Evolutionary conservation across 169 alveolate species (phyloP), one percentile per base, ranked within the genome.

Genomic region (Plasmodium fragile): DNA sequence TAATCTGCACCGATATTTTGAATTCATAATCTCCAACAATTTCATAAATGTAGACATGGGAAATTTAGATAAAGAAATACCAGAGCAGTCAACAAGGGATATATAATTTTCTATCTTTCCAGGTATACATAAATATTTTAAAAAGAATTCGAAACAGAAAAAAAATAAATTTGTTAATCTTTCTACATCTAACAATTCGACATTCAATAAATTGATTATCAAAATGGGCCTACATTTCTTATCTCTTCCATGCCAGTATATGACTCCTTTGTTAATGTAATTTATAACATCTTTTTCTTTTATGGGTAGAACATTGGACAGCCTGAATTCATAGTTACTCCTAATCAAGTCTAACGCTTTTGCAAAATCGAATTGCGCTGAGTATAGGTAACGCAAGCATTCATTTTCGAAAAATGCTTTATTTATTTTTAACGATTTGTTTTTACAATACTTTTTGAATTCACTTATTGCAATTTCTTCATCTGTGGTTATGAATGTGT

Each of bases 191-290:
- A 92, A 75, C 43, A 65, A 45, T 59, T 87, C 91, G 4, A 89
- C 71, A 70, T 93, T 93, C 93, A 81, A 72, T 82, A 89, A 95
- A 71, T 95, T 93, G 39, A 92, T 93, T 65, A 92, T 87, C 82
- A 95, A 22, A 53, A 93, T 95, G 36, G 96, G 96, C 41, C 96
- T 83, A 43, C 94, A 92, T 69, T 82, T 95, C 79, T 92, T 92
- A 92, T 95, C 96, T 83, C 96, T 75, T 8, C 96, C 96, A 82
- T 89, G 94, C 96, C 96, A 95, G 82, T 95, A 95, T 92, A 95
- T 78, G 28, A 82, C 92, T 22, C 96, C 96, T 49, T 92, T 83
- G 71, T 92, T 92, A 32, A 95, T 80, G 53, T 83, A 87, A 18
- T 45, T 41, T 52, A 92, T 82, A 34, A 95, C 87, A 55, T 92